phyloP scores from a whole-genome alignment of 2,329 filamentous ascomycete genomes.

The Aureobasidium musti region DNA sequence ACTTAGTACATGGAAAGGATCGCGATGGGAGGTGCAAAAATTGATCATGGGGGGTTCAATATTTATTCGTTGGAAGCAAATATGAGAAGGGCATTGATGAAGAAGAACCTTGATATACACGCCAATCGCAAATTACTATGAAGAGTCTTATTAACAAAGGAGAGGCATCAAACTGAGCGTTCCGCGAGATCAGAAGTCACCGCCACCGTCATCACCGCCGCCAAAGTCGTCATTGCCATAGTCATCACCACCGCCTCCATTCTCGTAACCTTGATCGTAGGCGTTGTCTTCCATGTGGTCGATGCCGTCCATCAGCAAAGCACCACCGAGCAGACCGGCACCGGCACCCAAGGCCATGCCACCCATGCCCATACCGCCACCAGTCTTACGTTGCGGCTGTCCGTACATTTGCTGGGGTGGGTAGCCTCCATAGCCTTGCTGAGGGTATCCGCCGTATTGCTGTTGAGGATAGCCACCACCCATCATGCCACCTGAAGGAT shows the following conservation, averaged over 20 bases:
- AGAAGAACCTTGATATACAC: not conserved
- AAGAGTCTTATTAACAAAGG: not conserved
- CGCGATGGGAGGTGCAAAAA: not conserved
- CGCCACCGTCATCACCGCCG: slow-evolving; percentile 40
- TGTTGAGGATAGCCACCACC: slow-evolving; percentile 36
- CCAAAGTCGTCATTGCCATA: slow-evolving; percentile 38
- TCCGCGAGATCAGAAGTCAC: slow-evolving; percentile 31
- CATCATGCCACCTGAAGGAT: slow-evolving; percentile 36
- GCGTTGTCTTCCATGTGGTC: slow-evolving; percentile 56
- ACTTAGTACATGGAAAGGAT: not conserved
- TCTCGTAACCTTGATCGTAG: slow-evolving; percentile 55
- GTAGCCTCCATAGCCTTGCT: slow-evolving; percentile 38
- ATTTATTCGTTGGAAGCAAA: not conserved
- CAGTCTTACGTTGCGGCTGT: slow-evolving; percentile 50
- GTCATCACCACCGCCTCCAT: slow-evolving; percentile 34
- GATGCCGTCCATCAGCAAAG: slow-evolving; percentile 65
- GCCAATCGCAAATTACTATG: not conserved
- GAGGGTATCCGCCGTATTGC: slow-evolving; percentile 29
- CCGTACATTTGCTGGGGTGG: slow-evolving; percentile 37
- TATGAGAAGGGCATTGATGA: not conserved
- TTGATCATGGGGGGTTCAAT: not conserved
- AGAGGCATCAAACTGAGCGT: not conserved
- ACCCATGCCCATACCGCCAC: slow-evolving; percentile 39
- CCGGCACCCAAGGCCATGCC: slow-evolving; percentile 61
- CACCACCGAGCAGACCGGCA: slow-evolving; percentile 77